Percentiles rank a stretch among this genome's conserved stretches.
These are phyloP conservation scores for Didymella keratinophila DNA, from an alignment of 2,329 filamentous ascomycete species.

Conservation along the genomic window DNA sequence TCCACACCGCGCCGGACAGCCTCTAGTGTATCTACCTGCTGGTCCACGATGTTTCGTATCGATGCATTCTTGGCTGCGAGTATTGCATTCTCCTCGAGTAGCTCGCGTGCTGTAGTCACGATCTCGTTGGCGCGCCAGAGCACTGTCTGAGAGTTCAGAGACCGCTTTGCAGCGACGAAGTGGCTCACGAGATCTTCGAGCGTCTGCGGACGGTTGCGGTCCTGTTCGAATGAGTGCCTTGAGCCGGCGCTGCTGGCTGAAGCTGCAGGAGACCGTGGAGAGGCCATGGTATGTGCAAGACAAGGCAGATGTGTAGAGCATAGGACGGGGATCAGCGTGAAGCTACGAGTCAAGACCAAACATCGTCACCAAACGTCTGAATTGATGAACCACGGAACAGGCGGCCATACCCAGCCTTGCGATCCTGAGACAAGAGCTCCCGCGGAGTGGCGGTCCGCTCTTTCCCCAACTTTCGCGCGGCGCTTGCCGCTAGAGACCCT, in stretches of 20 bases:
- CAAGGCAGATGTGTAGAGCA: too few species aligned
- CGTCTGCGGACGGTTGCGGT: conserved; percentile 49
- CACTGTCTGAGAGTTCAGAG: conserved; percentile 81
- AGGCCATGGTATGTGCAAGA: conserved; percentile 40
- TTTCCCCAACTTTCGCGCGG: conserved; percentile 22
- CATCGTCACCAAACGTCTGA: background rate
- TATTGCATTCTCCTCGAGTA: conserved; percentile 80
- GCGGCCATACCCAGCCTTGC: conserved; percentile 1
- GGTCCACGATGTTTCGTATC: conserved; percentile 52
- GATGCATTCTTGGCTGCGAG: conserved; percentile 63
- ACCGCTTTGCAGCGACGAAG: conserved; percentile 86
- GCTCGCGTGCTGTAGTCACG: conserved; percentile 75
- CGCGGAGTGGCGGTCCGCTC: conserved; percentile 14
- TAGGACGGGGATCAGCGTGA: background rate
- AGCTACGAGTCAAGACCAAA: background rate
- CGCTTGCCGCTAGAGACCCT: conserved; percentile 17
- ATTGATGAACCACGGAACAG: background rate
- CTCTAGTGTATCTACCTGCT: conserved; percentile 55
- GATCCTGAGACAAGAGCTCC: conserved; percentile 6
- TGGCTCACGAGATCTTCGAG: conserved; percentile 84
- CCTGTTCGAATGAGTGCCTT: conserved; percentile 31
- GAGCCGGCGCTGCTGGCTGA: conserved; percentile 49
- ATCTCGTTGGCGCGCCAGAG: conserved; percentile 89
- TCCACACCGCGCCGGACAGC: conserved; percentile 55
- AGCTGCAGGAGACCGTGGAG: conserved; percentile 53